Conservation (phyloP, 1,284 basidiomycete genomes). For the Heterobasidion occidentale region DNA sequence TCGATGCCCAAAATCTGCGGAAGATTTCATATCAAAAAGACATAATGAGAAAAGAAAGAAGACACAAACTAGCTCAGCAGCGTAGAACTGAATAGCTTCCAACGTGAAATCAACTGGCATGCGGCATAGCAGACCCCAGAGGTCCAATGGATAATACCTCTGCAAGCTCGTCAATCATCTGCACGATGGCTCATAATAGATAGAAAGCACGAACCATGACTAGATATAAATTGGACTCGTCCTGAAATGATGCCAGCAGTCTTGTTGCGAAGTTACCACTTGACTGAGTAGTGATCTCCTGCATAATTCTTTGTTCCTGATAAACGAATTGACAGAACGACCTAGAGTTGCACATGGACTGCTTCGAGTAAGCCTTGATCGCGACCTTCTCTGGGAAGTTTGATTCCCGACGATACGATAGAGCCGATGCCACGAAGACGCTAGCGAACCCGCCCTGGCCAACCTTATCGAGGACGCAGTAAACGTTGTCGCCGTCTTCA, state of each 20-base stretch:
- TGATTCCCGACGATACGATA: background rate
- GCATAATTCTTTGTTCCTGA: background rate
- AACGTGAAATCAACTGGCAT: background rate
- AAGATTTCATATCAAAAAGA: background rate
- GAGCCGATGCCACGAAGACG: background rate
- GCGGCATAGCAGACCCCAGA: background rate
- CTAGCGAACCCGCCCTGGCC: background rate
- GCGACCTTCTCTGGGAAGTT: constrained; percentile 9
- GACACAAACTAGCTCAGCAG: constrained; percentile 11
- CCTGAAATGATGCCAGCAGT: constrained; percentile 15
- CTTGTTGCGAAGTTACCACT: constrained; percentile 2
- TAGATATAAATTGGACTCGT: constrained; percentile 13
- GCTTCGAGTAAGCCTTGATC: constrained; percentile 18
- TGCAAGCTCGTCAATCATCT: background rate
- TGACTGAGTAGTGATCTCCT: constrained; percentile 3
- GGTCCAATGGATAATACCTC: background rate
- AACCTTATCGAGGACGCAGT: background rate
- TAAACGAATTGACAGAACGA: background rate
- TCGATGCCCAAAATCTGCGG: constrained; percentile 13
- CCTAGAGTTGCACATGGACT: constrained; percentile 4
- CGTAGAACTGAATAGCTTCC: background rate
- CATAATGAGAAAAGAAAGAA: background rate
- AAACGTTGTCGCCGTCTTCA: background rate
- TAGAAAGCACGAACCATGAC: constrained; percentile 15
- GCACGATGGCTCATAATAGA: background rate